These are phyloP conservation scores for Setaria italica DNA, from an alignment of 202 grass and related monocot genomes.

Conservation along the genomic window DNA sequence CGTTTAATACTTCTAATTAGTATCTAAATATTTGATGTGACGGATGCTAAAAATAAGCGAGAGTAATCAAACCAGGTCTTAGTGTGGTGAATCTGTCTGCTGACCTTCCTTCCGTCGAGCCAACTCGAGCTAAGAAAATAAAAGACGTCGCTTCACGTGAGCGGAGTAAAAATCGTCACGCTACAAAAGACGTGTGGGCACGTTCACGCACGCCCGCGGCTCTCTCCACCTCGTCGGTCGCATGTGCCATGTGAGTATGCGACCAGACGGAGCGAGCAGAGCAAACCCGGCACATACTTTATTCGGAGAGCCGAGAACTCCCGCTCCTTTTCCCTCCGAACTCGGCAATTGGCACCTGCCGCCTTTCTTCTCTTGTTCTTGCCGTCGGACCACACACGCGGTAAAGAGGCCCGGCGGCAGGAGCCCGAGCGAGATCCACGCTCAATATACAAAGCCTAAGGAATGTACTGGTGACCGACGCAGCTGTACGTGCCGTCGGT, in stretches of 20 bases:
- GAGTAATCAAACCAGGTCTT: too few relatives aligned
- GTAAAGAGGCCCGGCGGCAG: neutral
- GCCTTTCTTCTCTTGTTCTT: neutral
- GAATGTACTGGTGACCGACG: neutral
- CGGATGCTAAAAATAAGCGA: too few relatives aligned
- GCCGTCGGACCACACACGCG: conserved; percentile 24
- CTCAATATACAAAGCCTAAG: neutral
- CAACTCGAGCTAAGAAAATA: neutral
- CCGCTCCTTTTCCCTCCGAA: neutral
- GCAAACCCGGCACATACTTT: neutral
- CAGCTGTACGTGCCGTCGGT: neutral
- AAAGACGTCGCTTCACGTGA: conserved; percentile 26
- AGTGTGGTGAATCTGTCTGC: neutral
- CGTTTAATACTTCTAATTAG: too few relatives aligned
- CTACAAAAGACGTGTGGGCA: conserved; percentile 33
- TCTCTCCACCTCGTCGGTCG: neutral
- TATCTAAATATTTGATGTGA: too few relatives aligned
- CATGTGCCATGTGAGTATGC: conserved; percentile 17
- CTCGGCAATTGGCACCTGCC: neutral
- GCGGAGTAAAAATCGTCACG: conserved; percentile 2
- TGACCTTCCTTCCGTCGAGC: neutral
- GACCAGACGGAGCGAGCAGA: neutral
- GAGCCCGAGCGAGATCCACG: neutral
- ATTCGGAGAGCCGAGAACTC: neutral
- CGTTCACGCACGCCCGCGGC: neutral